A percentile compares a stretch with the other conserved stretches of the same genome.
phyloP scores from a whole-genome alignment of 495 filamentous ascomycete genomes.

The Neurospora sublineolata region DNA sequence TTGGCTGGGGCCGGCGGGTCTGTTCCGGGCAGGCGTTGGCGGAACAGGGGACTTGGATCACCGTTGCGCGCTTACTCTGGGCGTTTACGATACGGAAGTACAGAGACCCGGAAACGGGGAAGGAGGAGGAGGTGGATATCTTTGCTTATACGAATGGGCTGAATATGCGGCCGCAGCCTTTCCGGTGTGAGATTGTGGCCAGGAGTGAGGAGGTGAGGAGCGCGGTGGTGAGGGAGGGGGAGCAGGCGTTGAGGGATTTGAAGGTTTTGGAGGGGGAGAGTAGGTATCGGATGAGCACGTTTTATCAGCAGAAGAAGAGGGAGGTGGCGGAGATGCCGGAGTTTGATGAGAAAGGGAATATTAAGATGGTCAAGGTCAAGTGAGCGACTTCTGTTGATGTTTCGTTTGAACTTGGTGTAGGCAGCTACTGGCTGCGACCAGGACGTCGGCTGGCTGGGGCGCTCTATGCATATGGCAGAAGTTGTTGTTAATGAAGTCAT shows the following conservation, averaged over 20 bases:
- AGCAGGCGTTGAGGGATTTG: slow-evolving; percentile 41
- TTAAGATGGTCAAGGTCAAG: slow-evolving; percentile 18
- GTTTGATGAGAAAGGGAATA: slow-evolving; percentile 19
- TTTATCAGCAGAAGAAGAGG: slow-evolving; percentile 29
- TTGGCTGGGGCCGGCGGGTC: slow-evolving; percentile 50
- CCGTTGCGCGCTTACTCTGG: slow-evolving; percentile 45
- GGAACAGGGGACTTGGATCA: slow-evolving; percentile 46
- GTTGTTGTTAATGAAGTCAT: neutral
- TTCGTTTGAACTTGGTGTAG: neutral
- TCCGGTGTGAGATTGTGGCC: slow-evolving; percentile 37
- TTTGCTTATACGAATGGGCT: slow-evolving; percentile 44
- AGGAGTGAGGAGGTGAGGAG: slow-evolving; percentile 37
- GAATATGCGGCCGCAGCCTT: slow-evolving; percentile 45
- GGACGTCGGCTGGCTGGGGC: neutral
- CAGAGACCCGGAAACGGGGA: slow-evolving; percentile 31
- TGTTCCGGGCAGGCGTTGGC: slow-evolving; percentile 49
- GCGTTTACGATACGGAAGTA: slow-evolving; percentile 42
- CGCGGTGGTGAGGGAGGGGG: slow-evolving; percentile 44
- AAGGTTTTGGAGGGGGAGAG: slow-evolving; percentile 47
- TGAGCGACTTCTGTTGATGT: neutral
- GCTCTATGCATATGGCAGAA: neutral
- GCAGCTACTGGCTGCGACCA: neutral
- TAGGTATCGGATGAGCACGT: slow-evolving; percentile 45
- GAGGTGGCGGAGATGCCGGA: slow-evolving; percentile 19
- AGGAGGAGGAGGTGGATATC: slow-evolving; percentile 42